Evolutionary conservation across 2,329 filamentous ascomycete species (phyloP).

Genomic region (Diatrype stigma): DNA sequence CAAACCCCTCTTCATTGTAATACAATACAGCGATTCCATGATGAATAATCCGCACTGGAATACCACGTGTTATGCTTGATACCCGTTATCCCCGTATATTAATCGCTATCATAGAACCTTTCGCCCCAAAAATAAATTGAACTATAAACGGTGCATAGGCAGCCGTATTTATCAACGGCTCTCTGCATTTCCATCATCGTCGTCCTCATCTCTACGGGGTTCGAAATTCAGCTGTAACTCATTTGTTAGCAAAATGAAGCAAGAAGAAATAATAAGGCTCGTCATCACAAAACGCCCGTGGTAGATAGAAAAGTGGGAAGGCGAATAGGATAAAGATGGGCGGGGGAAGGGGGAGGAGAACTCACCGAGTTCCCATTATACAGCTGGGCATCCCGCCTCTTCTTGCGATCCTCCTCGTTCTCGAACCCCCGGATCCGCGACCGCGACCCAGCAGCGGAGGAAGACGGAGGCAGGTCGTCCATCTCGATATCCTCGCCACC

Average conservation of each 20-base stretch:
- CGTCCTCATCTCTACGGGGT: constrained; percentile 59
- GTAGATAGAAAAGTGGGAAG: too few species aligned
- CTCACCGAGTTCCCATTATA: constrained; percentile 90
- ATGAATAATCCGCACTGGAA: not conserved
- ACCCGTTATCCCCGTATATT: too few species aligned
- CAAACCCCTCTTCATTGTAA: not conserved
- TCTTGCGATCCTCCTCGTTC: constrained; percentile 50
- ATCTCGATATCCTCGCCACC: constrained; percentile 21
- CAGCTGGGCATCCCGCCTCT: constrained; percentile 61
- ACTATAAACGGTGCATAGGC: not conserved
- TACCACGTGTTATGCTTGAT: too few species aligned
- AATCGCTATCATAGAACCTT: too few species aligned
- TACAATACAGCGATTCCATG: not conserved
- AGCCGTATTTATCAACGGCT: not conserved
- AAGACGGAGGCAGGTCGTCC: constrained; percentile 26
- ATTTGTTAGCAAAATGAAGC: constrained; percentile 22
- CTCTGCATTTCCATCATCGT: constrained; percentile 40
- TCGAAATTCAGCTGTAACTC: constrained; percentile 60
- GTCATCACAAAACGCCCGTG: not conserved
- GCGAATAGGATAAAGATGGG: too few species aligned
- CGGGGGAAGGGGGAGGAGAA: constrained; percentile 7
- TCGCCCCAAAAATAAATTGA: not conserved
- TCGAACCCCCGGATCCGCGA: constrained; percentile 43
- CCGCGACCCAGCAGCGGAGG: constrained; percentile 13
- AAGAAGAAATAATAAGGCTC: not conserved